Evolutionary conservation across 148 eudicot species (phyloP).

Genomic region (Camellia lanceoleosa): DNA sequence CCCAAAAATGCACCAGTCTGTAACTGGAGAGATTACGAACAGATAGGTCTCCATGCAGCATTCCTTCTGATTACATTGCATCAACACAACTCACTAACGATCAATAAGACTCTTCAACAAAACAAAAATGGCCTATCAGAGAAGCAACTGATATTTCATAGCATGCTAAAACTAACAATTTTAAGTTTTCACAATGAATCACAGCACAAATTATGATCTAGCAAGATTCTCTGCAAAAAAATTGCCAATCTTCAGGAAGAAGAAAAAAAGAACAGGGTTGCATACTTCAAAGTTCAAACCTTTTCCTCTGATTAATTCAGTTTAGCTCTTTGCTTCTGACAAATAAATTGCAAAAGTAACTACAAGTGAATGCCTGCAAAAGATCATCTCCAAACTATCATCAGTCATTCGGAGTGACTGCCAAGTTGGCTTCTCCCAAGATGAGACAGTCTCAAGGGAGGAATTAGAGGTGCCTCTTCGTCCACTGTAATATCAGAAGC

Average conservation of each 20-base stretch:
- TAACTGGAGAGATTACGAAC: background rate
- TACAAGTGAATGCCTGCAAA: background rate
- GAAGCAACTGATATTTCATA: constrained; percentile 3
- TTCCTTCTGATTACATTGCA: background rate
- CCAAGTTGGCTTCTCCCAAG: constrained; percentile 36
- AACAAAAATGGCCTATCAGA: background rate
- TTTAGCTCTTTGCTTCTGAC: background rate
- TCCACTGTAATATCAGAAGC: constrained; percentile 36
- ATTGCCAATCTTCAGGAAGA: constrained; percentile 1
- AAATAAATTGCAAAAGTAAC: background rate
- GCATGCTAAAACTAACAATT: background rate
- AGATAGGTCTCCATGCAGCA: background rate
- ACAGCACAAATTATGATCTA: background rate
- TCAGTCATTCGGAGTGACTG: constrained; percentile 2
- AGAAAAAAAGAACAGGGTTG: background rate
- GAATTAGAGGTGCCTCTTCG: constrained; percentile 54
- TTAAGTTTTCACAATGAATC: background rate
- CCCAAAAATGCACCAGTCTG: background rate
- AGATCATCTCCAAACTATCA: background rate
- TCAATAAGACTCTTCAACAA: background rate
- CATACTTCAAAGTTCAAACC: background rate
- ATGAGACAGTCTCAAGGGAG: constrained; percentile 9
- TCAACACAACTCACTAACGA: background rate
- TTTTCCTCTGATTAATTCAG: background rate
- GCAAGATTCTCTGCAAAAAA: constrained; percentile 1